Percentiles rank a stretch among this genome's conserved stretches.
Conservation (phyloP, 2,329 filamentous ascomycete genomes). For the Colletotrichum simmondsii region DNA sequence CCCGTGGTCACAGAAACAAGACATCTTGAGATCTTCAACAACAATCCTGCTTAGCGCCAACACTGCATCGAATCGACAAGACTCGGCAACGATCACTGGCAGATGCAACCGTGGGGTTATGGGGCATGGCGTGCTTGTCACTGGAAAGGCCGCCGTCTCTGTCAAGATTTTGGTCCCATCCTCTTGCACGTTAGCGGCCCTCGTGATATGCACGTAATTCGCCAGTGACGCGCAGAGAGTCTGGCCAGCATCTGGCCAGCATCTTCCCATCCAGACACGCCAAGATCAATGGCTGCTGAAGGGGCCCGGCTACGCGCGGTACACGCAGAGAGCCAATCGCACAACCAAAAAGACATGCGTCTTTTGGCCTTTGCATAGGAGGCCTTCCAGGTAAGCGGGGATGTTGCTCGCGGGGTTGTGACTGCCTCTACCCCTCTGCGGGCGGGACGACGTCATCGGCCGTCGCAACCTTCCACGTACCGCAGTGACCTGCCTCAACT, state of each 20-base stretch:
- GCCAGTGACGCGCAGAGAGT: conserved; percentile 26
- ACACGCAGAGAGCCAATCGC: conserved; percentile 13
- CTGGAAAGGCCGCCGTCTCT: neutral
- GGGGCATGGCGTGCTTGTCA: conserved; percentile 15
- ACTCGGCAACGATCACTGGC: neutral
- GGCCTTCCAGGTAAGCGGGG: conserved; percentile 28
- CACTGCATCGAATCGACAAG: neutral
- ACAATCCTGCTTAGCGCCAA: conserved; percentile 1
- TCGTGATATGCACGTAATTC: conserved; percentile 25
- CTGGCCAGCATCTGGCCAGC: conserved; percentile 14
- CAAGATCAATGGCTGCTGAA: conserved; percentile 1
- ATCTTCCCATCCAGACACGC: conserved; percentile 1
- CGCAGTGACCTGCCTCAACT: conserved; percentile 17
- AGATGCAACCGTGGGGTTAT: conserved; percentile 11
- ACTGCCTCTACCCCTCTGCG: conserved; percentile 9
- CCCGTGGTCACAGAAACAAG: neutral
- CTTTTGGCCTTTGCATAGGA: conserved; percentile 7
- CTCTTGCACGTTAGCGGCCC: conserved; percentile 1
- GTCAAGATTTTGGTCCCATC: conserved; percentile 21
- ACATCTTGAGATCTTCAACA: neutral
- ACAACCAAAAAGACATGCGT: neutral
- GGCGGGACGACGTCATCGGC: conserved; percentile 32
- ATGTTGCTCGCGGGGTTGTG: conserved; percentile 9
- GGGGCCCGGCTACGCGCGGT: conserved; percentile 9
- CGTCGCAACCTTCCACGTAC: conserved; percentile 24